Evolutionary conservation across 352 stramenopile species (phyloP).

Genomic region (Globisporangium uncinulatum): DNA sequence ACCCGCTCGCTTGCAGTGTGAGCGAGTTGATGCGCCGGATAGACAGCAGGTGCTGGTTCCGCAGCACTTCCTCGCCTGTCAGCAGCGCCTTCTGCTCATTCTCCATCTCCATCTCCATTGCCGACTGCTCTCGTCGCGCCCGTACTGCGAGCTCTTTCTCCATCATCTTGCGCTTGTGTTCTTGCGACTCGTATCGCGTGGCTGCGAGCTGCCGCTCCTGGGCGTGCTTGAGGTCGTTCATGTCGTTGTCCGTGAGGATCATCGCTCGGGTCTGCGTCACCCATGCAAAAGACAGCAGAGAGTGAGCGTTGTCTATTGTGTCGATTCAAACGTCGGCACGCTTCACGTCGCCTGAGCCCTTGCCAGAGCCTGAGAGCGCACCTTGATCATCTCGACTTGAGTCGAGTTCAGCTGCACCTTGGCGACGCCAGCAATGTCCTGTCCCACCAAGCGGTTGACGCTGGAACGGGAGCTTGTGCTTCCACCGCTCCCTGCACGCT

Average conservation of each 20-base stretch:
- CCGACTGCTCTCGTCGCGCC: constrained; percentile 54
- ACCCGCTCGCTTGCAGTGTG: constrained; percentile 50
- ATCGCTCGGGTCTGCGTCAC: constrained; percentile 32
- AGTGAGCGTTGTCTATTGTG: not conserved
- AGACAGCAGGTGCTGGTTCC: constrained; percentile 54
- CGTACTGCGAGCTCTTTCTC: constrained; percentile 72
- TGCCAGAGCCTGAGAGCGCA: constrained; percentile 1
- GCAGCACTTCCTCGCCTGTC: constrained; percentile 52
- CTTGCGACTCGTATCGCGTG: constrained; percentile 48
- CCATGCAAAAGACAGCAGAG: not conserved
- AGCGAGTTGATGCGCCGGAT: constrained; percentile 68
- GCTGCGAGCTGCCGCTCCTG: constrained; percentile 34
- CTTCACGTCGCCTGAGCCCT: too few relatives aligned
- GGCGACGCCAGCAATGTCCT: constrained; percentile 51
- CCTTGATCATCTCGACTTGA: constrained; percentile 50
- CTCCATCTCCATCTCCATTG: constrained; percentile 70
- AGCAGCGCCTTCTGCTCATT: constrained; percentile 55
- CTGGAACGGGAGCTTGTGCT: constrained; percentile 19
- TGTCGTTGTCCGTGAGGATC: constrained; percentile 51
- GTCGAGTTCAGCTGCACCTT: constrained; percentile 20
- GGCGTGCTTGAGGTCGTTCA: constrained; percentile 30
- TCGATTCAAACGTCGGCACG: too few relatives aligned
- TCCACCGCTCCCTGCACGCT: constrained; percentile 2
- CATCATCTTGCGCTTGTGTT: constrained; percentile 71
- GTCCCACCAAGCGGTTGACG: constrained; percentile 40